A percentile compares a stretch with the other conserved stretches of the same genome.
Evolutionary conservation across 495 filamentous ascomycete species (phyloP).

Genomic region (Aspergillus biplanus): DNA sequence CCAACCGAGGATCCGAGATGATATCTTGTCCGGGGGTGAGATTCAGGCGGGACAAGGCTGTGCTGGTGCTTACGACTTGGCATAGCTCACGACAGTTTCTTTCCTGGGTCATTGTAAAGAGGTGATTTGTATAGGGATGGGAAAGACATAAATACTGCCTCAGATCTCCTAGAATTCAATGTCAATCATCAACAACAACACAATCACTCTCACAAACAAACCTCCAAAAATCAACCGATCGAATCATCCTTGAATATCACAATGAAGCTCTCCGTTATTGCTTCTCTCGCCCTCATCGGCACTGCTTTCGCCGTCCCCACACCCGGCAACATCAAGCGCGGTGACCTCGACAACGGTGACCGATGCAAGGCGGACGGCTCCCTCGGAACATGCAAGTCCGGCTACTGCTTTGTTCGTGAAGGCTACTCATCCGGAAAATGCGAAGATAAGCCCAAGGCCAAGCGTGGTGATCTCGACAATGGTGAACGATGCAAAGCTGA

Average conservation of each 20-base stretch:
- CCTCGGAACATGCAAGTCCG: background rate
- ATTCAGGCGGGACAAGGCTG: background rate
- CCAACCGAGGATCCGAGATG: background rate
- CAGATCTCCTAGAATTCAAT: background rate
- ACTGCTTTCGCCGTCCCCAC: background rate
- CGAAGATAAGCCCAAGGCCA: background rate
- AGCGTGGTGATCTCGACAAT: background rate
- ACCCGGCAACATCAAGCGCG: background rate
- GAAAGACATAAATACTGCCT: background rate
- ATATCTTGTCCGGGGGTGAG: background rate
- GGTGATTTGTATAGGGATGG: background rate
- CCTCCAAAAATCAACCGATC: background rate
- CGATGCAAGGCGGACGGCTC: background rate
- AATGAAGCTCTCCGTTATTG: background rate
- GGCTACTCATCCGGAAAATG: background rate
- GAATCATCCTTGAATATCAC: background rate
- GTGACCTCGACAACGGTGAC: background rate
- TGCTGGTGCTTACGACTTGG: background rate
- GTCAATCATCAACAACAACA: background rate
- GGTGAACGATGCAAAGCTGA: background rate
- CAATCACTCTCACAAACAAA: background rate
- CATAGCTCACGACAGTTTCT: background rate
- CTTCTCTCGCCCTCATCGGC: background rate
- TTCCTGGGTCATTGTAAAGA: background rate
- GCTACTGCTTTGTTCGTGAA: background rate